Conservation (phyloP, 139 green algal genomes). For the Zygnema cylindricum region DNA sequence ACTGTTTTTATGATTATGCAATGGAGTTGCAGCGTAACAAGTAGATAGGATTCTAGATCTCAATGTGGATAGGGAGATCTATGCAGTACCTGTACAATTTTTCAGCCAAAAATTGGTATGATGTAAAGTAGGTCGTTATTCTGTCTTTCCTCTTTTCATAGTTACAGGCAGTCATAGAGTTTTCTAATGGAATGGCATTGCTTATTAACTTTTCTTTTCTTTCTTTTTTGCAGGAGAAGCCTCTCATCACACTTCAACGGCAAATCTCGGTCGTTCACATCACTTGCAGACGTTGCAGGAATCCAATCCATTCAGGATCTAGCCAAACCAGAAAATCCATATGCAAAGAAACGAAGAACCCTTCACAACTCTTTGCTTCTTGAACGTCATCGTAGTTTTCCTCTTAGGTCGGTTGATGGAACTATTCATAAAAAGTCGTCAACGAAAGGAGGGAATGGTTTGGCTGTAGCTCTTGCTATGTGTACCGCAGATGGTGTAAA, state of each 20-base stretch:
- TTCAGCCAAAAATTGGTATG: no score
- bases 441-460: neutral
- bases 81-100: no score
- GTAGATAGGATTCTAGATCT: no score
- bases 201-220: no score
- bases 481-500: neutral
- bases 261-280: conserved; percentile 55
- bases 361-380: neutral
- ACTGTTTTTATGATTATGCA: no score
- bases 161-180: no score
- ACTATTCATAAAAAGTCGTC: neutral
- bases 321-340: conserved; percentile 42
- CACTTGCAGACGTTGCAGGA: conserved; percentile 42
- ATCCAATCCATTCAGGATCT: conserved; percentile 49
- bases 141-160: no score
- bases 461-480: neutral
- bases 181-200: no score
- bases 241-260: conserved; percentile 38
- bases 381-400: neutral
- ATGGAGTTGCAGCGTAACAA: no score
- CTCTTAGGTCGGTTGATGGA: neutral
- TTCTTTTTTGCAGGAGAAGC: conserved; percentile 35
- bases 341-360: conserved; percentile 14
- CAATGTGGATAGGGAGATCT: no score
- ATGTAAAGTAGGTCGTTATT: no score